phyloP scores from a whole-genome alignment of 495 filamentous ascomycete genomes.

The Astrocystis sublimbata region DNA sequence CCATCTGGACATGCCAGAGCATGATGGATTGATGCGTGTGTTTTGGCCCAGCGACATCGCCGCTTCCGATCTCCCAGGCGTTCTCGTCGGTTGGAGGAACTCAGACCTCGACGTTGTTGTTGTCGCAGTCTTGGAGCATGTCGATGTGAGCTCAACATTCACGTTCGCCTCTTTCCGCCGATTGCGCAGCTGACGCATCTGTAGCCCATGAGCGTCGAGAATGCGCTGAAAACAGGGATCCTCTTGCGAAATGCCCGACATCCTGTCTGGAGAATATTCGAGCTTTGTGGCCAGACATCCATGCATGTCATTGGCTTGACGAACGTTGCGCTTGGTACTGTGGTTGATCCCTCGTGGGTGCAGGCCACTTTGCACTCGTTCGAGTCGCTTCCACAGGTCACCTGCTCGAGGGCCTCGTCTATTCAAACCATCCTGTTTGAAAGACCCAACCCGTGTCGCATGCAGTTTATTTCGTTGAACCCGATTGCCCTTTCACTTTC shows the following conservation, averaged over 20 bases:
- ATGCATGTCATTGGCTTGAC: conserved; percentile 84
- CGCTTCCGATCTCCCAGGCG: conserved; percentile 69
- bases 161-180: conserved; percentile 8
- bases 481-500: conserved; percentile 87
- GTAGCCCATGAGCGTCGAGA: conserved; percentile 72
- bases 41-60: conserved; percentile 94
- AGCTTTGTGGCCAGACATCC: conserved; percentile 75
- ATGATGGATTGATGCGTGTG: conserved; percentile 95
- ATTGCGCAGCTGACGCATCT: conserved; percentile 10
- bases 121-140: conserved; percentile 82
- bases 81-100: conserved; percentile 94
- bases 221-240: conserved; percentile 79
- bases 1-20: conserved; percentile 70
- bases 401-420: conserved; percentile 65
- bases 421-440: conserved; percentile 90
- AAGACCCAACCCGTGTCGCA: conserved; percentile 77
- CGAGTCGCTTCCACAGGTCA: conserved; percentile 65
- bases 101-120: conserved; percentile 89
- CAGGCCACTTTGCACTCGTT: conserved; percentile 61
- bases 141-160: conserved; percentile 67
- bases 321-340: conserved; percentile 56
- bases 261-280: conserved; percentile 76
- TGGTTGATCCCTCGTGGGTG: conserved; percentile 70
- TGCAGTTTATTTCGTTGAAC: conserved; percentile 94
- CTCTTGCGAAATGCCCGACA: conserved; percentile 83